Conservation (phyloP, 257 asterid genomes). For the Vinca minor region DNA sequence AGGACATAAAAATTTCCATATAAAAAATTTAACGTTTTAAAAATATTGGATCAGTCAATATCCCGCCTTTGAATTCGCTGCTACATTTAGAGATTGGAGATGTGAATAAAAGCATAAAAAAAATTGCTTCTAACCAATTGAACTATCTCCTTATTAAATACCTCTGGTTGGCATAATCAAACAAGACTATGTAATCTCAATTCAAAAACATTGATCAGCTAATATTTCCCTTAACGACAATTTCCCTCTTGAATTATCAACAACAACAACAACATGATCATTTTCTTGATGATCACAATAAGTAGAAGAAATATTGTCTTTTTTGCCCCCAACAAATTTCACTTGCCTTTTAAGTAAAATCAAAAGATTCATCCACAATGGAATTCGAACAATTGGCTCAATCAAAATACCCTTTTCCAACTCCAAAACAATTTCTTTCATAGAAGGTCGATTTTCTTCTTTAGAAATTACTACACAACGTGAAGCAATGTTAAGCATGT, state of each 20-base stretch:
- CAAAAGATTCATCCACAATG: conserved; percentile 23
- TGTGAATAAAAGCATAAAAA: no score
- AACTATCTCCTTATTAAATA: no score
- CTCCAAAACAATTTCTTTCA: conserved; percentile 32
- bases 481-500: conserved; percentile 34
- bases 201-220: conserved; percentile 32
- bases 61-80: no score
- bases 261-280: conserved; percentile 11
- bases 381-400: conserved; percentile 16
- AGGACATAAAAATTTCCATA: no score
- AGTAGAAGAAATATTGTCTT: background rate
- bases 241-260: conserved; percentile 26
- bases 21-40: no score
- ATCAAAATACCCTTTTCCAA: conserved; percentile 22
- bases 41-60: no score
- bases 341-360: conserved; percentile 23
- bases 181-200: no score
- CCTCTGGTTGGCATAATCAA: no score
- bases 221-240: conserved; percentile 52
- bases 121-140: no score
- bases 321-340: conserved; percentile 16
- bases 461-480: conserved; percentile 36
- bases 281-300: conserved; percentile 9
- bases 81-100: no score
- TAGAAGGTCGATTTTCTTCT: conserved; percentile 39